Evolutionary conservation across 2,329 filamentous ascomycete species (phyloP), one percentile per base, ranked within the genome.

Genomic region (Claviceps cyperi): DNA sequence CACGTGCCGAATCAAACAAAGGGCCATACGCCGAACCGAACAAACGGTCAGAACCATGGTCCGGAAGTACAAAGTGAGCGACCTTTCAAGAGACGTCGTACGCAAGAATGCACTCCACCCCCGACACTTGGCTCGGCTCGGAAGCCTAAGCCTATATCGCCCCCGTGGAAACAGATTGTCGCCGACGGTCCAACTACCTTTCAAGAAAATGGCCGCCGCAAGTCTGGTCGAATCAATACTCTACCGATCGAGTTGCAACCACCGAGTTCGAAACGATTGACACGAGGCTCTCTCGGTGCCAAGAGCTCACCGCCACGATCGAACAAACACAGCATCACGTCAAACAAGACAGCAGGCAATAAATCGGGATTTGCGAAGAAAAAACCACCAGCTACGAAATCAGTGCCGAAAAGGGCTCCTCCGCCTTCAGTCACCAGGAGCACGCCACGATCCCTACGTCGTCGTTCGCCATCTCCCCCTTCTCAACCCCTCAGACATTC

Each of bases 121-220:
- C 53, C 49, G 5, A 39, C n/a, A 61, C 65, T 56, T 46, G 59
- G 64, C 52, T 51, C 59, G 66, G 71, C 53, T 60, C 66, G 60
- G 72, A 82, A 68, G 52, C 53, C 55, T 0, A 69, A 69, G 50
- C 69, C 71, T 49, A 74, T 76, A 53, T 97, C 91, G 55, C 92
- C 92, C 56, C 92, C 92, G 21, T 98, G 92, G 92, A 97, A 92
- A 71, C 86, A 81, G 60, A 77, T 86, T 54, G 77, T 77, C 52
- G 87, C 85, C 40, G 86, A 94, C 28, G 92, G 92, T 0, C 92
- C 92, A 21, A 92, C 91, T 3, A 84, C 86, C 0, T 90, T 94
- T 63, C 77, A 84, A 44, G 78, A 76, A 69, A 85, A 76, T 77
- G 87, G 86, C 46, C 76, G 76, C 55, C 75, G 81, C 53, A 83